Evolutionary conservation across 164 flowering plant genomes (phyloP), one percentile per base, ranked within the genome.

Genomic region (Paratinospora sagittata): DNA sequence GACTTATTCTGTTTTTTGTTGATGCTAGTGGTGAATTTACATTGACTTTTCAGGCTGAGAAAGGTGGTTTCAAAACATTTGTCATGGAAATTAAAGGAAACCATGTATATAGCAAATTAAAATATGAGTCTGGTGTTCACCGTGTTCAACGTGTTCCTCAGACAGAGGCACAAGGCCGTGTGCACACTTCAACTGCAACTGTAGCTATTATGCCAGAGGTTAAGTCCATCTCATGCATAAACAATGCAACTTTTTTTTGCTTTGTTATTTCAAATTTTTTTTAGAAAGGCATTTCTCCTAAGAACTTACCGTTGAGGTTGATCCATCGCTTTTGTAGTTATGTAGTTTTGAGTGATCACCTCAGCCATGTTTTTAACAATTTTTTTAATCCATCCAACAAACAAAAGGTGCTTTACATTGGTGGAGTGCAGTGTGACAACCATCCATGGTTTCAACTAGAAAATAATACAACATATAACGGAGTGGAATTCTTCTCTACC

Each of bases 161-260:
- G 74, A 92, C 97, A 69, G 99, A 92, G 85, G 70, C 96, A 74
- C 99, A 92, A 74, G 99, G 99, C n/a, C 99, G 97, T 76, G 94
- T 95, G 67, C 99, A 92, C 84, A 95, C 99, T 52, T 95, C 99
- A 57, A 95, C 97, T 69, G 99, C 99, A 27, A 92, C 99, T 65
- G 93, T 94, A 16, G 99, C 97, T 37, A 89, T 95, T 77, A 95
- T 95, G 97, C 97, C 99, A 60, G 97, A 89, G 97, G 99, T 94
- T 77, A 13, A 68, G 17, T 67, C 16, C 64, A n/a, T 26, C 41
- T 57, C 65, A 60, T 23, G 43, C n/a, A 65, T 63, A 65, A 61
- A 27, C n/a, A 70, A 64, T 60, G 23, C 14, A 27, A 68, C 34
- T 10, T 69, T 6, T n/a, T n/a, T 64, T 16, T 27, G 19, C 26